These are phyloP conservation scores for Pleurotus ostreatus DNA, from an alignment of 768 basidiomycete species.

Conservation along the genomic window DNA sequence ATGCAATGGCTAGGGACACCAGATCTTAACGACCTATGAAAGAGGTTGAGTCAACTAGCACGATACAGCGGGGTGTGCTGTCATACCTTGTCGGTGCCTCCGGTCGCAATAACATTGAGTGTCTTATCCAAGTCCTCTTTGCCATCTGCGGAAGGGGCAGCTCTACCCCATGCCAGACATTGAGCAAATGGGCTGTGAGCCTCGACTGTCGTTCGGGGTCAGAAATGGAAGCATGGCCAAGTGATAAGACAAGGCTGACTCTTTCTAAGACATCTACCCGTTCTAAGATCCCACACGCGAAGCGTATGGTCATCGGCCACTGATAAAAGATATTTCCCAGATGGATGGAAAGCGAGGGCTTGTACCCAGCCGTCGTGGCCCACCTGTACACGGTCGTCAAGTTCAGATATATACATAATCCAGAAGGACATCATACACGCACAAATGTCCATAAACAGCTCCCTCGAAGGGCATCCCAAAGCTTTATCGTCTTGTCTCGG, in stretches of 20 bases:
- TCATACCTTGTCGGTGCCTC: conserved; percentile 63
- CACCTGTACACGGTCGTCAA: conserved; percentile 30
- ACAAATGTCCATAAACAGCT: conserved; percentile 78
- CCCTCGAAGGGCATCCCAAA: conserved; percentile 86
- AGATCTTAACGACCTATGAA: conserved; percentile 2
- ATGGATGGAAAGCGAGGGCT: conserved; percentile 84
- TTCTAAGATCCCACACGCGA: conserved; percentile 84
- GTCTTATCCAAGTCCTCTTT: conserved; percentile 49
- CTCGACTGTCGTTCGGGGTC: conserved; percentile 51
- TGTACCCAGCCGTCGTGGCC: conserved; percentile 93
- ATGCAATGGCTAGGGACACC: conserved; percentile 1
- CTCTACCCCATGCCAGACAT: conserved; percentile 77
- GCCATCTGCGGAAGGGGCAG: conserved; percentile 36
- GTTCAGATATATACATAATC: conserved; percentile 9
- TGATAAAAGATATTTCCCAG: conserved; percentile 86
- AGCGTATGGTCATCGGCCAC: conserved; percentile 92
- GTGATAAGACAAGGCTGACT: not conserved
- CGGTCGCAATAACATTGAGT: conserved; percentile 67
- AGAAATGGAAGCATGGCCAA: too few species aligned
- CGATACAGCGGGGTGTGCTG: not conserved
- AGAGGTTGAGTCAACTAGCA: not conserved
- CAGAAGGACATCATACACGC: conserved; percentile 18
- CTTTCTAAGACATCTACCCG: conserved; percentile 74
- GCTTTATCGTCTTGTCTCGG: conserved; percentile 86
- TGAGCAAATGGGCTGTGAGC: conserved; percentile 85